These are phyloP conservation scores for Claviceps pazoutovae DNA, from an alignment of 2,329 filamentous ascomycete species.

Conservation along the genomic window DNA sequence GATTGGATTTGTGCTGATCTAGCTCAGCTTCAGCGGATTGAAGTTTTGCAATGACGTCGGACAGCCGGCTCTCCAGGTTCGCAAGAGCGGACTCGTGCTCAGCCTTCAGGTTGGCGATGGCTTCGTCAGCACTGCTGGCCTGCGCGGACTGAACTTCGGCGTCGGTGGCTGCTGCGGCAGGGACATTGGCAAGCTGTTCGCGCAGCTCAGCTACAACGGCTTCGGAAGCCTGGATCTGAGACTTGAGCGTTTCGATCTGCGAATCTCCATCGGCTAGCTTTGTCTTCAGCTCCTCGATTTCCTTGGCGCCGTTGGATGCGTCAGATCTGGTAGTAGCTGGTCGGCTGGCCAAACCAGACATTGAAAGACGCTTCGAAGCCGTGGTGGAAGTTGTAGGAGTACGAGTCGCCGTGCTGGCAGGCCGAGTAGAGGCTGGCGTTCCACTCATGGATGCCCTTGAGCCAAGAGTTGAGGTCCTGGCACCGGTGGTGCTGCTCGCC, in stretches of 20 bases:
- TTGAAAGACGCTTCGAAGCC: slow-evolving; percentile 44
- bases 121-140: slow-evolving; percentile 22
- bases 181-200: slow-evolving; percentile 33
- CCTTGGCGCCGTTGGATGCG: slow-evolving; percentile 34
- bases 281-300: slow-evolving; percentile 44
- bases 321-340: slow-evolving; percentile 23
- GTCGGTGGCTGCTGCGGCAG: slow-evolving; percentile 19
- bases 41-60: slow-evolving; percentile 36
- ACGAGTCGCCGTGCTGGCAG: slow-evolving; percentile 20
- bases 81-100: slow-evolving; percentile 36
- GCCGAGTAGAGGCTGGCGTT: slow-evolving; percentile 18
- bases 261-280: slow-evolving; percentile 45
- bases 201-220: slow-evolving; percentile 41
- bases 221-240: slow-evolving; percentile 40
- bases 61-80: slow-evolving; percentile 31
- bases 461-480: slow-evolving; percentile 21
- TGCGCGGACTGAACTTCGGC: slow-evolving; percentile 28
- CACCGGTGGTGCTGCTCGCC: slow-evolving; percentile 19
- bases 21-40: slow-evolving; percentile 36
- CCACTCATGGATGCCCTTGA: slow-evolving; percentile 16
- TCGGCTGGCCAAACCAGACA: slow-evolving; percentile 22
- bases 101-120: slow-evolving; percentile 33
- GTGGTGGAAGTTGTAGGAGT: slow-evolving; percentile 26
- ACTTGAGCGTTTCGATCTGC: slow-evolving; percentile 42
- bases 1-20: slow-evolving; percentile 33